A percentile compares a stretch with the other conserved stretches of the same genome.
Conservation (phyloP, 2,329 filamentous ascomycete species). For the Xylariaceae sp. region DNA sequence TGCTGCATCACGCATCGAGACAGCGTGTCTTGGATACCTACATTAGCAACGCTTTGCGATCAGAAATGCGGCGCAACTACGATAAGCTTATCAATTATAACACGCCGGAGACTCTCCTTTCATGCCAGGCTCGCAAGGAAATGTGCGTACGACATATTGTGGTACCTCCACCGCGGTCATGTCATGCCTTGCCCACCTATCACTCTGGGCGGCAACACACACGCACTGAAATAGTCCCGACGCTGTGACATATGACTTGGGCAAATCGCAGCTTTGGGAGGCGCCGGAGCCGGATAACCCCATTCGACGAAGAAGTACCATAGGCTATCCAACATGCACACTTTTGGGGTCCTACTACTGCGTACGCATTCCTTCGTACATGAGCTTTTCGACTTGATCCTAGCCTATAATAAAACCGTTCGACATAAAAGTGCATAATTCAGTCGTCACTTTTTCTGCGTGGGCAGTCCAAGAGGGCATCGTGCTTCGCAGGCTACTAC, state of each 20-base stretch:
- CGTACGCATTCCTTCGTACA: neutral
- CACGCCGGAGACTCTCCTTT: neutral
- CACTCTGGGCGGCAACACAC: slow-evolving; percentile 5
- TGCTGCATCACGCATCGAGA: neutral
- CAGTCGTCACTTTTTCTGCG: neutral
- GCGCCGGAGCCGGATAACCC: neutral
- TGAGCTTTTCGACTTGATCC: neutral
- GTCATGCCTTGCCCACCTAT: slow-evolving; percentile 6
- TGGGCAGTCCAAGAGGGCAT: neutral
- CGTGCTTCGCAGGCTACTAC: no score
- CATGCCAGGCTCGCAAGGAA: neutral
- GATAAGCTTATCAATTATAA: neutral
- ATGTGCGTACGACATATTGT: slow-evolving; percentile 1
- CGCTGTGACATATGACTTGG: slow-evolving; percentile 7
- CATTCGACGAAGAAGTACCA: neutral
- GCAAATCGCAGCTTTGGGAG: slow-evolving; percentile 3
- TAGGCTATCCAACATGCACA: slow-evolving; percentile 3
- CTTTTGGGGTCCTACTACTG: neutral
- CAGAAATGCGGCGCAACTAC: neutral
- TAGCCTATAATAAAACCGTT: neutral
- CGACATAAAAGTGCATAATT: neutral
- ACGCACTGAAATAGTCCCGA: slow-evolving; percentile 4
- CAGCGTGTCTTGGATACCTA: neutral
- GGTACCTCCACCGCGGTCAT: slow-evolving; percentile 1
- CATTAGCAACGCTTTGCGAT: neutral